Evolutionary conservation across 108 stramenopile genomes (phyloP), one percentile per base, ranked within the genome.

Genomic region (Cylindrotheca closterium): DNA sequence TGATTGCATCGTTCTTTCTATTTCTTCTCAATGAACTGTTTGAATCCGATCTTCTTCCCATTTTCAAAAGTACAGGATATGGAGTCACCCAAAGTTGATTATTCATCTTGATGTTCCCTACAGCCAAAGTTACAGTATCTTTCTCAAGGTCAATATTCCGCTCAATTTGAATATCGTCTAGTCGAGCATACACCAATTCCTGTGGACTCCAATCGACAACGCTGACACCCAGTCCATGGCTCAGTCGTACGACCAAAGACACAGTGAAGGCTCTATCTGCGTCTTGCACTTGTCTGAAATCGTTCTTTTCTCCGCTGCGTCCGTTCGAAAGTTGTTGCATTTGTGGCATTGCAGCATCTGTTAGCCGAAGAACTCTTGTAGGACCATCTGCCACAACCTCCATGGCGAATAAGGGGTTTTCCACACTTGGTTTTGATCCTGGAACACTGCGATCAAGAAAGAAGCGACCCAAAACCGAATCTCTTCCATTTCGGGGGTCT

Each of bases 61-160:
- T 63, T 27, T 75, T 76, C 28, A 88, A 49, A n/a, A 84, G 56
- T 30, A 79, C 75, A 12, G 87, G 87, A 60, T 81, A 88, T 8
- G 79, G 81, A 7, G 87, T 83, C 1, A 85, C 70, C 87, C 83
- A 88, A 8, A 88, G 74, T 57, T 82, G 79, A 58, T 82, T 84
- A 57, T 88, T 81, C 2, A 73, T 51, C 34, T 74, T 63, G 21
- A 87, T 68, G 31, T 53, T 37, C 23, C 82, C 78, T 31, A 81
- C 60, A 4, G 74, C 55, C 12, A 83, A 24, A 26, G 29, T 61
- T 2, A 73, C 55, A 12, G 45, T 47, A 12, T 81, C 81, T 26
- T 58, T 51, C 7, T 59, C 63, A 30, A 7, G 15, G 27, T 72
- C 55, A 2, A 66, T 28, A 19, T 34, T 60, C 51, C 67, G 60